Evolutionary conservation across 2,329 filamentous ascomycete species (phyloP).

Genomic region (Aspergillus sclerotialis): DNA sequence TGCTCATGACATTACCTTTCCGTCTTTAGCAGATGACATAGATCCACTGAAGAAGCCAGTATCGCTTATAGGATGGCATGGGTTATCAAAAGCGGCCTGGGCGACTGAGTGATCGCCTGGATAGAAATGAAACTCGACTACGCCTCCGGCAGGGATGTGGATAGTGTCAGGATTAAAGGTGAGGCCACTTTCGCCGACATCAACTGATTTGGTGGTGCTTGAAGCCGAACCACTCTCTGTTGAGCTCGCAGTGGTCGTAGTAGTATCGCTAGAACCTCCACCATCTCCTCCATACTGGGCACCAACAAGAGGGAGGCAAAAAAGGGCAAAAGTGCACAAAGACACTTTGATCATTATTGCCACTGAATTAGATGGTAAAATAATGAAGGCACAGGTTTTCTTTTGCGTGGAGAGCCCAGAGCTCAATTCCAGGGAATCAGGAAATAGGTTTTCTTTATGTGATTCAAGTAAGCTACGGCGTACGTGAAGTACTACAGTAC

Average conservation of each 20-base stretch:
- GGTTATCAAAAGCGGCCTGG: slow-evolving; percentile 42
- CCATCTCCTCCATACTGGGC: slow-evolving; percentile 7
- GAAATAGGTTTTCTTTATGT: no score
- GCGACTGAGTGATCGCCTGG: slow-evolving; percentile 46
- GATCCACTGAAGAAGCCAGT: slow-evolving; percentile 43
- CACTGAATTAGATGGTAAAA: slow-evolving; percentile 1
- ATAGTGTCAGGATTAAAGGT: slow-evolving; percentile 40
- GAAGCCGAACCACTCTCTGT: slow-evolving; percentile 5
- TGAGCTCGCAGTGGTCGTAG: slow-evolving; percentile 3
- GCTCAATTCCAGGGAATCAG: no score
- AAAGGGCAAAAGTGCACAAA: slow-evolving; percentile 3
- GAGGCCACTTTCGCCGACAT: slow-evolving; percentile 38
- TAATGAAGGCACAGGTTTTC: no score
- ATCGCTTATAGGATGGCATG: slow-evolving; percentile 41
- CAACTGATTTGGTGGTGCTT: slow-evolving; percentile 27
- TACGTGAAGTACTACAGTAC: no score
- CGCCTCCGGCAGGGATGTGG: slow-evolving; percentile 40
- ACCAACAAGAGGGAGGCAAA: slow-evolving; percentile 1
- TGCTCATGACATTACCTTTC: slow-evolving; percentile 3
- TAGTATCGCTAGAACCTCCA: no score
- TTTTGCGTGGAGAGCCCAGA: no score
- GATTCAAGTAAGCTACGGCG: no score
- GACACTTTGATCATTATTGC: slow-evolving; percentile 4
- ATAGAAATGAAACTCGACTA: slow-evolving; percentile 49
- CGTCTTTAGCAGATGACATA: slow-evolving; percentile 5